Evolutionary conservation across 2,329 filamentous ascomycete species (phyloP), one percentile per base, ranked within the genome.

Genomic region (Nemania bipapillata): DNA sequence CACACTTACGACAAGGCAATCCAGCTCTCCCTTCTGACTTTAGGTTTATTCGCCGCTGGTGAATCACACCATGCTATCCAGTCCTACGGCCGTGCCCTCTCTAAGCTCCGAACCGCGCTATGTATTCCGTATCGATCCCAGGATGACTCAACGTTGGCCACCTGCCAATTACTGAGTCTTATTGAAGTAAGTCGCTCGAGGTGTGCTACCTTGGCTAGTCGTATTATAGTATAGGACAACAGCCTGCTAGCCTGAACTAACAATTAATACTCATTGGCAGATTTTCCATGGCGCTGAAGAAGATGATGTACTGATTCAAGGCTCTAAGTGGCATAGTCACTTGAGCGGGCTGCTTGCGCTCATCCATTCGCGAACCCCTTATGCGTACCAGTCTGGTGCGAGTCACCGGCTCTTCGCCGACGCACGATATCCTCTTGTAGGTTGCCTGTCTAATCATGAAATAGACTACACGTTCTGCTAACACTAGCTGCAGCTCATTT

Each of bases 151-250:
- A 63, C 50, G 8, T 47, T 73, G 1, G 66, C 63, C 22, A 42
- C 67, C n/a, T 71, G 64, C 35, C 69, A 71, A 58, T n/a, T 70
- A 4, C 50, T 73, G 11, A 47, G 61, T 65, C 65, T 73, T 15
- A 62, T 72, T 26, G 71, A 73, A 62, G 71, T 73, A 37, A 65
- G 71, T n/a, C 4, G 20, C 12, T 42, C 50, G 1, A 52, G 35
- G 52, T 24, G 4, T 30, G 17, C 28, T 9, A 9, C 30, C n/a
- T 11, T 22, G 37, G 4, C 7, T 7, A 9, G 15, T n/a, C 8
- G 22, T 64, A 32, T 26, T 1, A 4, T 17, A 5, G 32, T 28
- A 17, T 9, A 24, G 20, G 12, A 37, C 11, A 28, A 11, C 15
- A 47, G 30, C 30, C 12, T 54, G 24, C 28, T 22, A 28, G 26